Conservation (phyloP, 2,329 filamentous ascomycete species). For the Pseudocercospora eumusae region DNA sequence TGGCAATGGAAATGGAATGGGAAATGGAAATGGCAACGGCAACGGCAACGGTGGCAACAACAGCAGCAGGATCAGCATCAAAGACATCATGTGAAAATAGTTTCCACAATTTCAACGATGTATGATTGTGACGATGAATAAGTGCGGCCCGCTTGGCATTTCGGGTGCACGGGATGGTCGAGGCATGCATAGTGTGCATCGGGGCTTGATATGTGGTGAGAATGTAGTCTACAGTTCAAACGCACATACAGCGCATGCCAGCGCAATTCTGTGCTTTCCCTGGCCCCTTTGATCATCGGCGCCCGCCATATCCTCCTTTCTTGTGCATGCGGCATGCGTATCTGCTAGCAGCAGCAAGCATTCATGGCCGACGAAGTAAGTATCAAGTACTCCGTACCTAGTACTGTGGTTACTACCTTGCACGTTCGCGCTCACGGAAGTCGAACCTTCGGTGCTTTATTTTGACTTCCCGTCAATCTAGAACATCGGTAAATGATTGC, state of each 20-base stretch:
- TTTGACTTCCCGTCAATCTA: constrained; percentile 1
- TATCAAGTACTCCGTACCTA: too few relatives aligned
- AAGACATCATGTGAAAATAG: constrained; percentile 40
- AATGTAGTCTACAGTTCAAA: not conserved
- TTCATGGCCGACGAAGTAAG: not conserved
- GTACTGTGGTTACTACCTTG: too few relatives aligned
- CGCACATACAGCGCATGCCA: not conserved
- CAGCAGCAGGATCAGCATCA: constrained; percentile 41
- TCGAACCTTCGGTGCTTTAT: not conserved
- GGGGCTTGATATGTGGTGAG: not conserved
- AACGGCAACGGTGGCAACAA: constrained; percentile 22
- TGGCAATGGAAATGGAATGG: constrained; percentile 25
- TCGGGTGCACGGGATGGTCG: not conserved
- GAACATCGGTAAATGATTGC: constrained; percentile 7
- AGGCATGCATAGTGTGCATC: not conserved
- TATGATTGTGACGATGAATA: constrained; percentile 7
- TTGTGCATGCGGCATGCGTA: not conserved
- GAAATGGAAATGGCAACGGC: constrained; percentile 14
- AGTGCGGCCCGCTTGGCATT: not conserved
- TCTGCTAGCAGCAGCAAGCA: not conserved
- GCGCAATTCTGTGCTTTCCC: not conserved
- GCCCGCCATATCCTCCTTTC: not conserved
- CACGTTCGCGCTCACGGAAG: too few relatives aligned
- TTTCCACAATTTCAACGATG: constrained; percentile 9
- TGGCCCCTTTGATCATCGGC: not conserved